Percentiles rank a stretch among this genome's conserved stretches.
Evolutionary conservation across 805 yeast genomes (phyloP).

Genomic region (Suhomyces faveliae): DNA sequence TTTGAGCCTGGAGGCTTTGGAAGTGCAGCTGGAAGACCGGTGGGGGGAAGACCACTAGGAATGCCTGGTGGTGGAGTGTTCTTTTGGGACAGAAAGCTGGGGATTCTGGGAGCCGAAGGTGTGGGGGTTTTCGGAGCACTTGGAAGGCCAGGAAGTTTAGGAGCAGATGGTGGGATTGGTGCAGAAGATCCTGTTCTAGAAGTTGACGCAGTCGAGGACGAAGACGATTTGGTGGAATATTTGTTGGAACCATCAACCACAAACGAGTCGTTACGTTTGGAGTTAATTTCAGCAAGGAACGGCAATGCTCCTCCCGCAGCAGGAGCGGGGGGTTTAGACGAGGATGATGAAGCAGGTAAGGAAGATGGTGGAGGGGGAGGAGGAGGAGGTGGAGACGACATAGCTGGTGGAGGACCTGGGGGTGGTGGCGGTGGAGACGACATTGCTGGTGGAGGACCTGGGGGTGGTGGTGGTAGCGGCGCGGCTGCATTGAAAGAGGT

Average conservation of each 20-base stretch:
- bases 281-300: slow-evolving; percentile 50
- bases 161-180: neutral
- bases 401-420: slow-evolving; percentile 14
- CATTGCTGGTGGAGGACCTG: slow-evolving; percentile 14
- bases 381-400: slow-evolving; percentile 15
- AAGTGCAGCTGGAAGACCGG: neutral
- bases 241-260: slow-evolving; percentile 38
- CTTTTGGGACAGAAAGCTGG: neutral
- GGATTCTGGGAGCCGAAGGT: too few species aligned
- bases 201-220: neutral
- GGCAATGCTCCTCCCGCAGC: slow-evolving; percentile 42
- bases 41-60: neutral
- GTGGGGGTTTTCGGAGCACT: neutral
- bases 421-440: slow-evolving; percentile 6
- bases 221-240: slow-evolving; percentile 6
- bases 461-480: slow-evolving; percentile 13
- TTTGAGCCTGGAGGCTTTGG: too few species aligned
- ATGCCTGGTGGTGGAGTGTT: neutral
- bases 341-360: neutral
- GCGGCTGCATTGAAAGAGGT: slow-evolving; percentile 10
- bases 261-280: slow-evolving; percentile 45
- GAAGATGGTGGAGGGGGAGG: slow-evolving; percentile 12
- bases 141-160: slow-evolving; percentile 10
- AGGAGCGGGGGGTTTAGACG: slow-evolving; percentile 17
- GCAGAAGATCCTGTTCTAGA: neutral